Evolutionary conservation across 495 filamentous ascomycete genomes (phyloP).

Genomic region (Friedmanniomyces simplex): DNA sequence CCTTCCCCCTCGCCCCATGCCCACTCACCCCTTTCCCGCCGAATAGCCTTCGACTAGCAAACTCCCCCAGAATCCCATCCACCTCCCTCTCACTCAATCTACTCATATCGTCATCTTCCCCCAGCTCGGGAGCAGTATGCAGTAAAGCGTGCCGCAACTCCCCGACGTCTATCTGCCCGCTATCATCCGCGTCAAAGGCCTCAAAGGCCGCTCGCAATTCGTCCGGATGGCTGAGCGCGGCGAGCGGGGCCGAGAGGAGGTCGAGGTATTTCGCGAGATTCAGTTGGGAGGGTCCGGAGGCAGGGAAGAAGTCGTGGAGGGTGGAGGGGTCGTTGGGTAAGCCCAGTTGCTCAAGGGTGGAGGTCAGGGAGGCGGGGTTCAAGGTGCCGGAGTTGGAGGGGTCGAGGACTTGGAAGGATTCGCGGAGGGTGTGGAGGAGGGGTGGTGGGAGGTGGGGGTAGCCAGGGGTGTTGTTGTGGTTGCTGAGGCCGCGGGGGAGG

Average conservation of each 20-base stretch:
- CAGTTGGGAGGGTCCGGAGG: constrained; percentile 35
- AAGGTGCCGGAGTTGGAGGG: constrained; percentile 67
- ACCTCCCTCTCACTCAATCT: constrained; percentile 64
- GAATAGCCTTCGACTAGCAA: constrained; percentile 72
- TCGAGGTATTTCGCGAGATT: constrained; percentile 74
- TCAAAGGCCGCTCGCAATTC: constrained; percentile 81
- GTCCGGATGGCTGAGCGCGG: constrained; percentile 55
- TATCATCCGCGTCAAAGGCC: constrained; percentile 93
- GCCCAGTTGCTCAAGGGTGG: constrained; percentile 67
- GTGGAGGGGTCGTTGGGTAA: constrained; percentile 47
- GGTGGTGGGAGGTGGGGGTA: constrained; percentile 26
- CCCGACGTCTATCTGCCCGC: constrained; percentile 74
- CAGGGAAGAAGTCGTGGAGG: constrained; percentile 66
- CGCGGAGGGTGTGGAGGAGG: constrained; percentile 48
- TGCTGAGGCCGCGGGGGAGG: constrained; percentile 12
- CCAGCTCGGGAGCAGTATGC: constrained; percentile 66
- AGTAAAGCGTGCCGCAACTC: constrained; percentile 77
- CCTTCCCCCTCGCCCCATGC: constrained; percentile 25
- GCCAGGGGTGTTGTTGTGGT: constrained; percentile 1
- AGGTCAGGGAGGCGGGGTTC: constrained; percentile 63
- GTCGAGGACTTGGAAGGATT: constrained; percentile 81
- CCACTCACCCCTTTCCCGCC: constrained; percentile 24
- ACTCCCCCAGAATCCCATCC: constrained; percentile 72
- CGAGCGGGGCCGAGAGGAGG: constrained; percentile 60
- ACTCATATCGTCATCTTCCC: constrained; percentile 39